phyloP scores from a whole-genome alignment of 768 basidiomycete genomes.

The Russula sp. region DNA sequence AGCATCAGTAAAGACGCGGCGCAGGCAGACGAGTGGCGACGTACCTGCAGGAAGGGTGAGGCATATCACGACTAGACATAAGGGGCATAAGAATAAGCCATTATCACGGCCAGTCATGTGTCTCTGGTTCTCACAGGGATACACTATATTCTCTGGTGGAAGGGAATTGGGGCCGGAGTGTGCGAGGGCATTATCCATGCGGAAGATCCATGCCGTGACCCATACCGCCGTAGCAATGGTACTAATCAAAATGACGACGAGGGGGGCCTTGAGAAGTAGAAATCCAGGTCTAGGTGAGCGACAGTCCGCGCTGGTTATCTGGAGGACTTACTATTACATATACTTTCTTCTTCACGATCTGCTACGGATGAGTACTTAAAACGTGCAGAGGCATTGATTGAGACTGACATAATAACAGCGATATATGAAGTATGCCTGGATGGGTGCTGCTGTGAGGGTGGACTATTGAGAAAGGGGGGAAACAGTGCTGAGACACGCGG shows the following conservation, averaged over 20 bases:
- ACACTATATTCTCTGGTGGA: background rate
- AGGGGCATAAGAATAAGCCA: background rate
- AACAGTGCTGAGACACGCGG: background rate
- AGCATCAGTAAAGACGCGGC: background rate
- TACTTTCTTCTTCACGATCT: constrained; percentile 7
- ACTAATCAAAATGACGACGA: background rate
- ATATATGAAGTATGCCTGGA: constrained; percentile 13
- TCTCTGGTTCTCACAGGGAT: constrained; percentile 8
- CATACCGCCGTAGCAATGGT: background rate
- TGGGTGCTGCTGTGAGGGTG: background rate
- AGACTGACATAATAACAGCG: constrained; percentile 10
- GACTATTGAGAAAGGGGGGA: background rate
- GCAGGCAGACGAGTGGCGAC: background rate
- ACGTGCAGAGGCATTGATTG: background rate
- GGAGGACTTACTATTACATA: constrained; percentile 2
- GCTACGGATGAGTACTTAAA: background rate
- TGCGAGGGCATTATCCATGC: no score
- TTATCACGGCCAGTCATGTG: background rate
- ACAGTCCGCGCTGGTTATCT: no score
- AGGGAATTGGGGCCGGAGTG: no score
- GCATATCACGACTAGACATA: constrained; percentile 1
- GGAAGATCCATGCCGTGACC: constrained; percentile 6
- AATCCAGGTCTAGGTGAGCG: background rate
- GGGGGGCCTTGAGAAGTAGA: background rate
- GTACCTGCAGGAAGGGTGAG: constrained; percentile 10